Evolutionary conservation across 2,329 filamentous ascomycete genomes (phyloP).

Genomic region (Aureobasidium sp.): DNA sequence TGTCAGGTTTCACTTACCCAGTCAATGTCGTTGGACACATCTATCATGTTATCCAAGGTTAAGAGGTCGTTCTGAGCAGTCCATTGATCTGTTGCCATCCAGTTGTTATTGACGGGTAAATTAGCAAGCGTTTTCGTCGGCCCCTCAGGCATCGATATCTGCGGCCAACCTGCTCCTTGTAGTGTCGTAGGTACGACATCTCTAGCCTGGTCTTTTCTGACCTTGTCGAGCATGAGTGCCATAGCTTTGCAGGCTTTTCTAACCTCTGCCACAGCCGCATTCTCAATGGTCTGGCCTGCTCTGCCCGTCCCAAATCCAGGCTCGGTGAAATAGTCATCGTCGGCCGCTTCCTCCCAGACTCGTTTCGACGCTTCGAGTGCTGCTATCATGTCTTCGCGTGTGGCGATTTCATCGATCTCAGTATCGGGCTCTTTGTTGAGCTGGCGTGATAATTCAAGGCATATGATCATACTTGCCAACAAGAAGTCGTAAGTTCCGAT

Average conservation of each 20-base stretch:
- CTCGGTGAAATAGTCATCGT: constrained; percentile 9
- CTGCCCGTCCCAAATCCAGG: background rate
- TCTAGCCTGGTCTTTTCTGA: constrained; percentile 19
- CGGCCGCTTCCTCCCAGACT: constrained; percentile 24
- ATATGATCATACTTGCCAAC: constrained; percentile 43
- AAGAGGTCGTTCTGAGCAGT: constrained; percentile 21
- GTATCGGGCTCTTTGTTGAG: constrained; percentile 11
- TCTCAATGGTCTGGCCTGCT: background rate
- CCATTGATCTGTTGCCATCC: background rate
- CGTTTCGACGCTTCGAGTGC: constrained; percentile 27
- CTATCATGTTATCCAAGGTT: constrained; percentile 28
- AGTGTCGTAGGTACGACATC: background rate
- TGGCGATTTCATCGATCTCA: constrained; percentile 17
- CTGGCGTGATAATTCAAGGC: constrained; percentile 34
- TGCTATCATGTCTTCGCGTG: constrained; percentile 24
- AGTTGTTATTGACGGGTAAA: background rate
- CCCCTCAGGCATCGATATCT: background rate
- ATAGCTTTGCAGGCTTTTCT: constrained; percentile 28
- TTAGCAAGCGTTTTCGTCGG: background rate
- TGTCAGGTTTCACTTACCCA: constrained; percentile 21
- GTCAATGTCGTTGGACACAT: constrained; percentile 23
- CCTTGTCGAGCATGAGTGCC: constrained; percentile 28
- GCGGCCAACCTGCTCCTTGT: background rate
- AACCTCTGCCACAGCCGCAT: constrained; percentile 25
- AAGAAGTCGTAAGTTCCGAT: constrained; percentile 43